phyloP scores from a whole-genome alignment of 441 rosid genomes.

The Macaranga tanarius region DNA sequence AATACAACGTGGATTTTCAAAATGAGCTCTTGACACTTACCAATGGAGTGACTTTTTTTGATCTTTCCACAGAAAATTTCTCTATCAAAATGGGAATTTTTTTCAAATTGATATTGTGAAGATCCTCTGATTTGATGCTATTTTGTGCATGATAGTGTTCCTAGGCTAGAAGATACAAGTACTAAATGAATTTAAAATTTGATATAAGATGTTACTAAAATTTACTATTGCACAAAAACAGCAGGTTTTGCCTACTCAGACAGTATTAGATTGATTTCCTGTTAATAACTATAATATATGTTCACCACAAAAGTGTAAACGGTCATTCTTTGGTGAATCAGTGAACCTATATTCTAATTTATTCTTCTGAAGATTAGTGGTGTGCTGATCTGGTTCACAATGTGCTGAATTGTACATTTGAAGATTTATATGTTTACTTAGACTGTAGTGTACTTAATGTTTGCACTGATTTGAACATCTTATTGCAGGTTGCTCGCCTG shows the following conservation, averaged over 20 bases:
- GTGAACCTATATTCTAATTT: too few relatives aligned
- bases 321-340: too few relatives aligned
- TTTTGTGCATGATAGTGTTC: slow-evolving; percentile 7
- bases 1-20: background rate
- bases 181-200: background rate
- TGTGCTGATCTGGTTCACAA: slow-evolving; percentile 1
- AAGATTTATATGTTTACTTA: background rate
- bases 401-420: background rate
- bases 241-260: background rate
- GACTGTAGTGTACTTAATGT: background rate
- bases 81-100: slow-evolving; percentile 2
- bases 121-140: slow-evolving; percentile 10
- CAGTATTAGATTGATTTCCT: slow-evolving; percentile 10
- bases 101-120: slow-evolving; percentile 12
- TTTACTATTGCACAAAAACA: background rate
- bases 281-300: background rate
- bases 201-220: background rate
- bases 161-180: background rate
- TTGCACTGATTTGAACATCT: slow-evolving; percentile 27
- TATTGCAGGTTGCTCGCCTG: slow-evolving; percentile 34
- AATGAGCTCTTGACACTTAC: background rate
- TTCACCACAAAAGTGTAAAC: too few relatives aligned
- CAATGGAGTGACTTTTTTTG: background rate
- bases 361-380: background rate
- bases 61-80: slow-evolving; percentile 1